Evolutionary conservation across 495 filamentous ascomycete species (phyloP), one percentile per base, ranked within the genome.

Genomic region (Aspergillus nidulans): DNA sequence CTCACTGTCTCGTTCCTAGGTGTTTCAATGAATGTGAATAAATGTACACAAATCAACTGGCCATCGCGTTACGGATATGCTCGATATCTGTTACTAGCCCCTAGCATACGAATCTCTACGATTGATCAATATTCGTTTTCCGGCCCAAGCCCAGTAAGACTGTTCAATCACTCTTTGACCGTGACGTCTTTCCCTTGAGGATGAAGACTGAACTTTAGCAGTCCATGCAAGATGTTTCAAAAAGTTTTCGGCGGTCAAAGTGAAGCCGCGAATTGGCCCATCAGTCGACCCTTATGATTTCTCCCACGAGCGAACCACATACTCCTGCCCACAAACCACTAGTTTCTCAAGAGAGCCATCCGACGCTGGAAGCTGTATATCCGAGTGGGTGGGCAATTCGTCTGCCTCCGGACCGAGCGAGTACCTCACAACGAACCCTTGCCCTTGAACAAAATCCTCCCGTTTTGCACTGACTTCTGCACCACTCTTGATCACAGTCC

Each of bases 281-380:
- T 43, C 18, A 19, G 3, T 23, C 9, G 40, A 23, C 44, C 3
- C 25, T 23, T 32, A 8, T 19, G 20, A 23, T 23, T 69, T 59
- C 46, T 74, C 69, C 52, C 68, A 72, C 36, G 66, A 65, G n/a
- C 70, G 67, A 42, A 76, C 64, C 34, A 65, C 62, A 49, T 68
- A 76, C 19, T 49, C 34, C 28, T 60, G 46, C 13, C 71, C 71
- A 1, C 56, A 20, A 7, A 74, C 43, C 4, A 56, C 13, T 13
- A 71, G 60, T 15, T 58, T 71, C 34, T 62, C 58, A 8, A 9
- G 42, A 16, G 3, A 45, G 4, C 63, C 59, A 16, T 57, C 49
- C 36, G 47, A 45, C 55, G 59, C 64, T 20, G 46, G 23, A 49
- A 28, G 4, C 56, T 60, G 30, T 0, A 46, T 56, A 38, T 63